Conservation (phyloP, 257 asterid species). For the Datura wrightii region DNA sequence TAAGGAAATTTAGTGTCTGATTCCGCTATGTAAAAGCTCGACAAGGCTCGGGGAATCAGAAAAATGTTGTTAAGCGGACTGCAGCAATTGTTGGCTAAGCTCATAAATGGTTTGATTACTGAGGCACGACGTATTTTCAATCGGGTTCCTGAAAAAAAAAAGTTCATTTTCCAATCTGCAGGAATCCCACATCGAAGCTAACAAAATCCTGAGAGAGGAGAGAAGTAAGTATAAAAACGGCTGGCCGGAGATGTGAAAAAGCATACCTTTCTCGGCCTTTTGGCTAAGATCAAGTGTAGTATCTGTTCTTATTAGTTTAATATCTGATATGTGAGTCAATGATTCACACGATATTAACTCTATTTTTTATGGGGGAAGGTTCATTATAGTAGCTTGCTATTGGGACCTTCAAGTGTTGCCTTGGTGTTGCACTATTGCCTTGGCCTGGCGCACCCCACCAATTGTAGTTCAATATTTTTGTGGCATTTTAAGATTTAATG, state of each 20-base stretch:
- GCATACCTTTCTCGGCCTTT: conserved; percentile 83
- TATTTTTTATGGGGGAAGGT: background rate
- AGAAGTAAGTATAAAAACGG: background rate
- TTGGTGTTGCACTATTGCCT: background rate
- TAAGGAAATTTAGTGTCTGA: no score
- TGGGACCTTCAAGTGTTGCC: background rate
- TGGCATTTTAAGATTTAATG: no score
- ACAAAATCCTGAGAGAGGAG: background rate
- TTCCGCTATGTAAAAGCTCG: no score
- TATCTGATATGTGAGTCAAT: conserved; percentile 57
- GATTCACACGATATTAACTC: background rate
- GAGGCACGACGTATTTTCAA: no score
- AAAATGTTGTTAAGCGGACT: no score
- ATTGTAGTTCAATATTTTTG: no score
- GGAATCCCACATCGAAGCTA: background rate
- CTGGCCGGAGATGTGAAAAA: background rate
- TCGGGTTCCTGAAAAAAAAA: no score
- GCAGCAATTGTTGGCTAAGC: no score
- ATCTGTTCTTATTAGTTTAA: conserved; percentile 87
- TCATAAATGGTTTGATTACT: no score
- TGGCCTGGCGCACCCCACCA: background rate
- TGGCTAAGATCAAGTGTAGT: conserved; percentile 79
- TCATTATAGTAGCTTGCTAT: background rate
- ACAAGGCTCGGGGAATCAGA: no score
- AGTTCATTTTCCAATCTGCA: no score